Conservation (phyloP, 257 asterid species). For the Cordia subcordata region DNA sequence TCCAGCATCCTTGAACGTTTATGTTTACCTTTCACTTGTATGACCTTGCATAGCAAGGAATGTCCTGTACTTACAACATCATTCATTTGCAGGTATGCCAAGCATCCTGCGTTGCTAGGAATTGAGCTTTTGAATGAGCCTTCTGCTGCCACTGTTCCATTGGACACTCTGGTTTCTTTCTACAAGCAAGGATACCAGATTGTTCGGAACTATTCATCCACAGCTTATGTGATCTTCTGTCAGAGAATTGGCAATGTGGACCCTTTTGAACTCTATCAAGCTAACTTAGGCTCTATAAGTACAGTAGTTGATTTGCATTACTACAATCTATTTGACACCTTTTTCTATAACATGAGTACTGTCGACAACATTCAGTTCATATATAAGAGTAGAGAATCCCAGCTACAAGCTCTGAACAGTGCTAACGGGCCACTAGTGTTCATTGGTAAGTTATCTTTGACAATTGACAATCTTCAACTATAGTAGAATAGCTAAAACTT, state of each 20-base stretch:
- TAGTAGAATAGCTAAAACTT: too few species aligned
- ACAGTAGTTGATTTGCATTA: constrained; percentile 74
- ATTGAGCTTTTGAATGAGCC: constrained; percentile 85
- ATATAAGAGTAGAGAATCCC: constrained; percentile 48
- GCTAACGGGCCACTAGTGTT: constrained; percentile 74
- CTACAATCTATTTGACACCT: constrained; percentile 63
- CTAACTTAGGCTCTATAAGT: constrained; percentile 49
- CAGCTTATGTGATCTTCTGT: constrained; percentile 71
- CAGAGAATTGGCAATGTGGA: constrained; percentile 73
- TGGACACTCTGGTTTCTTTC: constrained; percentile 54
- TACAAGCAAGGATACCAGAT: constrained; percentile 61
- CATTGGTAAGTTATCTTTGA: constrained; percentile 18
- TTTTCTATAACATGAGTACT: constrained; percentile 48
- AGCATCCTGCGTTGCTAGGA: constrained; percentile 72
- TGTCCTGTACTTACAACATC: too few species aligned
- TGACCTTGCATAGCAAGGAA: too few species aligned
- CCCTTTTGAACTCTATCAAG: constrained; percentile 66
- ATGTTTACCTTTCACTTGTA: too few species aligned
- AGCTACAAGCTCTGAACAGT: constrained; percentile 52
- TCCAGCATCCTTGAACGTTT: too few species aligned
- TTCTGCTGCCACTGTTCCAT: constrained; percentile 49
- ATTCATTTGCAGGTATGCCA: constrained; percentile 49
- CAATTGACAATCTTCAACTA: not conserved
- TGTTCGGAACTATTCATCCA: constrained; percentile 59
- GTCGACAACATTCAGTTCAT: constrained; percentile 51